Percentiles rank a stretch among this genome's conserved stretches.
Conservation (phyloP, 179 eudicot species). For the Heliamphora pulchella region DNA sequence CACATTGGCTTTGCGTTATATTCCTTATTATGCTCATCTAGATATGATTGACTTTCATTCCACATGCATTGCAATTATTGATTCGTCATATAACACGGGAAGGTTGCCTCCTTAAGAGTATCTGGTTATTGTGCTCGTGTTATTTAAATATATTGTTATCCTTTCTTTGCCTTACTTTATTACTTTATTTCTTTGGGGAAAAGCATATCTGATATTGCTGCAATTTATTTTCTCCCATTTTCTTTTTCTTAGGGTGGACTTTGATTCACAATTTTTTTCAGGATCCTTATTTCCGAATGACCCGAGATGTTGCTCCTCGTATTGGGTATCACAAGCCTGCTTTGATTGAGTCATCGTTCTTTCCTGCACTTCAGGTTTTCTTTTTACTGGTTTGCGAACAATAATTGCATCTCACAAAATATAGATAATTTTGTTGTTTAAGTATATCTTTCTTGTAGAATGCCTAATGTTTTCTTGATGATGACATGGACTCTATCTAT, state of each 20-base stretch:
- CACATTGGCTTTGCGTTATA: background rate
- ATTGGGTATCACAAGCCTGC: slow-evolving; percentile 91
- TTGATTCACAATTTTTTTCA: slow-evolving; percentile 23
- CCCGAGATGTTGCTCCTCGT: slow-evolving; percentile 99
- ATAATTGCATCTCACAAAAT: background rate
- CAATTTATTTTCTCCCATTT: background rate
- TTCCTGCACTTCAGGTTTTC: slow-evolving; percentile 94
- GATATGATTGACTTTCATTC: background rate
- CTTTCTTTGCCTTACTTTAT: background rate
- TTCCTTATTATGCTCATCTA: background rate
- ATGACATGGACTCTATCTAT: background rate
- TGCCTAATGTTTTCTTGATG: background rate
- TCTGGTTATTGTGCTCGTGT: background rate
- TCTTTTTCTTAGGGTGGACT: slow-evolving; percentile 11
- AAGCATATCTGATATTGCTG: background rate
- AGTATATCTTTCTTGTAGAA: background rate
- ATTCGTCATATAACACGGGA: background rate
- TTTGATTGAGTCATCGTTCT: slow-evolving; percentile 82
- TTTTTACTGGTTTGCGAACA: background rate
- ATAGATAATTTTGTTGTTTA: background rate
- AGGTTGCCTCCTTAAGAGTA: background rate
- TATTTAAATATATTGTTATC: background rate
- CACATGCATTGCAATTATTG: background rate
- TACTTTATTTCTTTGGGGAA: background rate
- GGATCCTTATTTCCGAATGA: slow-evolving; percentile 99